These are phyloP conservation scores for Phytophthora ohioensis DNA, from an alignment of 352 stramenopile genomes.

Conservation along the genomic window DNA sequence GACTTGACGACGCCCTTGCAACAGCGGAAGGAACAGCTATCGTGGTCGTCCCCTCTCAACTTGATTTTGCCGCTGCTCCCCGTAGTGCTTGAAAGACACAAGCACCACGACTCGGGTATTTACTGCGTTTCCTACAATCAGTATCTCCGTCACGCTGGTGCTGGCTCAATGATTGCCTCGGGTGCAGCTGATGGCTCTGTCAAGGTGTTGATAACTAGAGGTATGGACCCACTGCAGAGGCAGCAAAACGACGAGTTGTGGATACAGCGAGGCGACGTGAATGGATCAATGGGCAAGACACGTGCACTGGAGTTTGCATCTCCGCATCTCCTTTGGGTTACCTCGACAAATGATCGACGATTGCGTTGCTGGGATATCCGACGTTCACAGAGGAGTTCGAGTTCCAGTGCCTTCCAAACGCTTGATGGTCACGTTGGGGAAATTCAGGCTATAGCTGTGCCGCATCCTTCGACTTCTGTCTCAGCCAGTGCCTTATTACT, in stretches of 20 bases:
- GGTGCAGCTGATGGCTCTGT: constrained; percentile 67
- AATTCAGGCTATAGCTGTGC: constrained; percentile 61
- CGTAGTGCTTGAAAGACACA: constrained; percentile 63
- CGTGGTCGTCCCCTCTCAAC: constrained; percentile 19
- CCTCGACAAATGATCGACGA: constrained; percentile 51
- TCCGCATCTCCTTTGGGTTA: constrained; percentile 45
- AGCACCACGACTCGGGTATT: constrained; percentile 65
- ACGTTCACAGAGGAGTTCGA: constrained; percentile 16
- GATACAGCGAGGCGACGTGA: constrained; percentile 46
- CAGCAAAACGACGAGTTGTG: constrained; percentile 37
- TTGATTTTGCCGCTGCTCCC: constrained; percentile 60
- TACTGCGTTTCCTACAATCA: constrained; percentile 64
- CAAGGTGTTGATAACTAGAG: constrained; percentile 49
- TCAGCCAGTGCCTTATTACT: constrained; percentile 32
- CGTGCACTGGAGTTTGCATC: constrained; percentile 59
- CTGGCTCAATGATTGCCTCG: constrained; percentile 51
- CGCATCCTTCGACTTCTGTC: constrained; percentile 11
- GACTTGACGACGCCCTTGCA: constrained; percentile 42
- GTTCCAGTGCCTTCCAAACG: constrained; percentile 32
- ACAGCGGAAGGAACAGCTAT: constrained; percentile 15
- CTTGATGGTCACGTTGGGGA: constrained; percentile 76
- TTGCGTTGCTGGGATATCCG: constrained; percentile 69
- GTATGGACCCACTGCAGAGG: constrained; percentile 14
- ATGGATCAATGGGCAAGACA: constrained; percentile 46
- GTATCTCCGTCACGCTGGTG: not conserved